Base-by-base conservation (phyloP, 2,329 filamentous ascomycete genomes). In the Aspergillus phoenicis region DNA sequence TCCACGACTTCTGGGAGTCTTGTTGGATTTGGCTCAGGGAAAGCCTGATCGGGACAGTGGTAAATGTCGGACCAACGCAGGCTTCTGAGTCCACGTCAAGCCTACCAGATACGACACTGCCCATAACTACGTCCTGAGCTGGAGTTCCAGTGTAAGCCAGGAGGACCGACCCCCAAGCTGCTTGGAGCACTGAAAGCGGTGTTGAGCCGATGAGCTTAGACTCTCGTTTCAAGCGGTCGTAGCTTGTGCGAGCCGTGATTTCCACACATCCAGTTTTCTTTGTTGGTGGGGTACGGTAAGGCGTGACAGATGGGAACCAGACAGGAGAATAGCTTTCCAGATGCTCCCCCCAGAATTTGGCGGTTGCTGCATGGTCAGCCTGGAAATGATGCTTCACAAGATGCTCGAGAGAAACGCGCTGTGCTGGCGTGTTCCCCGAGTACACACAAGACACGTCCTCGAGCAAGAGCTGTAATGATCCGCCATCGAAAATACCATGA, bases 401-500 rank as follows among this genome's bases (percentile, higher is more conserved):
- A 30, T 70, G 61, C 11, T 66, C 65, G 4, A 72, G 51, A 1
- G 70, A 69, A 2, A 64, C 71, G n/a, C 70, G 64, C 47, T 55
- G 47, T 8, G 49, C 54, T 5, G 57, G 52, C 1, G 33, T 28
- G 11, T 61, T 53, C 5, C 59, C 64, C 11, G 45, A n/a, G 24
- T 72, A 72, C 13, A 55, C 62, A 7, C 60, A 63, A 49, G 63
- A 57, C 15, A 77, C 71, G 52, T 77, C 75, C 24, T 69, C 61
- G 6, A 76, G 63, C 5, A 77, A 70, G 5, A 75, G 62, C 51
- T 75, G 67, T 41, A 75, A 48, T 1, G 75, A 77, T 3, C 71
- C 74, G 47, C 75, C 75, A 48, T 77, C 75, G 48, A 75, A 76
- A 13, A 77, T 71, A 24, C 74, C 75, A 61, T 77, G 75, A 20